These are phyloP conservation scores for Fremontodendron californicum DNA, from an alignment of 345 rosid genomes.

Conservation along the genomic window DNA sequence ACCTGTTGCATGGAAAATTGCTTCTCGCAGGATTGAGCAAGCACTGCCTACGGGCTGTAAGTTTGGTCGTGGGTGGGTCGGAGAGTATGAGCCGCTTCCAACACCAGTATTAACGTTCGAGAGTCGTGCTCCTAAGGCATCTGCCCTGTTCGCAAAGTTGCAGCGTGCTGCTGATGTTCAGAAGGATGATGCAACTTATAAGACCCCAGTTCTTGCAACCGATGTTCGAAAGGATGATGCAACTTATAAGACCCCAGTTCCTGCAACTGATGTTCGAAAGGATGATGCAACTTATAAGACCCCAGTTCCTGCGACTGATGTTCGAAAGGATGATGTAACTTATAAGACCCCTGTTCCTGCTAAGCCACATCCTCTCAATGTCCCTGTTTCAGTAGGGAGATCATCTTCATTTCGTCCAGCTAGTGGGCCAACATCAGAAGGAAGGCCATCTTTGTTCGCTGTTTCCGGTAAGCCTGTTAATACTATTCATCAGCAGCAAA, in stretches of 20 bases:
- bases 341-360: conserved; percentile 32
- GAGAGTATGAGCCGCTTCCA: conserved; percentile 84
- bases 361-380: conserved; percentile 28
- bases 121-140: conserved; percentile 38
- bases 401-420: conserved; percentile 34
- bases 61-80: conserved; percentile 90
- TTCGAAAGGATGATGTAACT: conserved; percentile 27
- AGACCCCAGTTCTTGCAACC: too few species aligned
- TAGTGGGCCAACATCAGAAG: conserved; percentile 33
- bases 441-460: conserved; percentile 32
- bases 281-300: conserved; percentile 28
- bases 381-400: conserved; percentile 35
- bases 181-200: conserved; percentile 27
- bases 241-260: too few species aligned
- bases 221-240: too few species aligned
- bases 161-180: conserved; percentile 25
- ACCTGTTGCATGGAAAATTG: conserved; percentile 79
- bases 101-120: conserved; percentile 68
- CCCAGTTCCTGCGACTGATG: conserved; percentile 22
- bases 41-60: conserved; percentile 63
- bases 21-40: conserved; percentile 71
- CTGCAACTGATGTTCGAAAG: conserved; percentile 30
- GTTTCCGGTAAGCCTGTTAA: conserved; percentile 27
- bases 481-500: conserved; percentile 35
- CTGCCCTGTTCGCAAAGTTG: conserved; percentile 31